These are phyloP conservation scores for Amphirosellinia nigrospora DNA, from an alignment of 495 filamentous ascomycete species.

Conservation along the genomic window DNA sequence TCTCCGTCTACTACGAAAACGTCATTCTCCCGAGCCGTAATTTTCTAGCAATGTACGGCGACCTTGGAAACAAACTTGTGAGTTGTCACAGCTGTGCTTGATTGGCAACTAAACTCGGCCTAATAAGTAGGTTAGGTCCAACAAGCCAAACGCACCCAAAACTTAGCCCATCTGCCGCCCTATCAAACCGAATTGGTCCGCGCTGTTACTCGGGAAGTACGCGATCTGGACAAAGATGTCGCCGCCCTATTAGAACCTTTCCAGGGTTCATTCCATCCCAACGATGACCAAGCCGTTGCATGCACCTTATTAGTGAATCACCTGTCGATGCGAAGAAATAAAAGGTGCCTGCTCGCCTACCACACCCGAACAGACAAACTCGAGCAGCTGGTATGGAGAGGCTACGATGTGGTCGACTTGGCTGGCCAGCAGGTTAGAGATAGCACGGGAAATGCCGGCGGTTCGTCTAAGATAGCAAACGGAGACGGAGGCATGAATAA, in stretches of 20 bases:
- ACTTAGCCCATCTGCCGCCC: constrained; percentile 83
- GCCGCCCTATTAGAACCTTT: constrained; percentile 79
- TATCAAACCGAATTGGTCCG: constrained; percentile 95
- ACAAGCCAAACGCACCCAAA: constrained; percentile 95
- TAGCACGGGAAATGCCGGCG: constrained; percentile 37
- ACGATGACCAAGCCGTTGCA: constrained; percentile 80
- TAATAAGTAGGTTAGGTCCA: constrained; percentile 68
- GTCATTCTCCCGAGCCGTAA: not conserved
- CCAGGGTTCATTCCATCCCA: constrained; percentile 82
- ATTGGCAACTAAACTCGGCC: constrained; percentile 28
- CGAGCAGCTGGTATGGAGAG: constrained; percentile 92
- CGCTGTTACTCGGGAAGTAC: constrained; percentile 85
- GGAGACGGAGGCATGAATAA: constrained; percentile 67
- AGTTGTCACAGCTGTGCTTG: constrained; percentile 5
- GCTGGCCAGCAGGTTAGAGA: constrained; percentile 47
- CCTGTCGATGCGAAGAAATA: constrained; percentile 93
- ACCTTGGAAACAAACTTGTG: constrained; percentile 79
- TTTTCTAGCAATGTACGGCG: constrained; percentile 76
- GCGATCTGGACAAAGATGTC: constrained; percentile 93
- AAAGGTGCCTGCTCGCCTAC: constrained; percentile 94
- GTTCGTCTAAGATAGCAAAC: constrained; percentile 38
- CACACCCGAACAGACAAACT: constrained; percentile 87
- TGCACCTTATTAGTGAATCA: constrained; percentile 92
- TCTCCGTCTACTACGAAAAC: not conserved
- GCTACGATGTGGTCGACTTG: constrained; percentile 72